Evolutionary conservation across 495 filamentous ascomycete genomes (phyloP), one percentile per base, ranked within the genome.

Genomic region (Hypoxylon rickii): DNA sequence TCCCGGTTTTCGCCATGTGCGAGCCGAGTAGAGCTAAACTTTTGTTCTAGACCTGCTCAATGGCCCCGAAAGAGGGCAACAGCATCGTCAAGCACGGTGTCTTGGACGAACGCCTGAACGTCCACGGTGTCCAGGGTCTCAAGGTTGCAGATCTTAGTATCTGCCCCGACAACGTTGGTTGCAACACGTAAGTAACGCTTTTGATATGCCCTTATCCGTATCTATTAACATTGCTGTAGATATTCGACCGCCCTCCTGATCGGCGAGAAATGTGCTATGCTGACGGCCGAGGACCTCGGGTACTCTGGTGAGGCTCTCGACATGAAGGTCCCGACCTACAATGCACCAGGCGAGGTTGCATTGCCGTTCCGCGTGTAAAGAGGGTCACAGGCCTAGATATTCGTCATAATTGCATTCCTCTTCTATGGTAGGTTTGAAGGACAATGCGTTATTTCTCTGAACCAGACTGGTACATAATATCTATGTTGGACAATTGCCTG

Each of bases 101-200:
- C 2, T 69, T 94, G 2, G 89, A 94, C 65, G 86, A 88, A 61
- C 82, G 87, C 22, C 77, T 92, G 44, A 92, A 90, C 58, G 88
- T 92, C 33, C 84, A 92, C 63, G 89, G 88, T 46, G 87, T 90
- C 22, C 80, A 89, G 73, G 85, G 86, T 12, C 82, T 94, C 41
- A 92, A 92, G 77, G 87, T 90, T 34, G 87, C 88, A 11, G 89
- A 92, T 71, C 73, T 92, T 42, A 86, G 81, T 18, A 90, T 92
- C 69, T 90, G 86, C 66, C 88, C 89, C 1, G 88, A 90, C 66
- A 94, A 94, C 55, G 86, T 92, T 17, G 87, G 88, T 22, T 89
- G 86, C 76, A 90, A 90, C 69, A 90, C 87, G 57, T 86, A 73
- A 70, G 83, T 76, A 50, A 26, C 24, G 38, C 44, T 44, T 31